Conservation (phyloP, 495 filamentous ascomycete species). For the Sabuloglossum arenarium region DNA sequence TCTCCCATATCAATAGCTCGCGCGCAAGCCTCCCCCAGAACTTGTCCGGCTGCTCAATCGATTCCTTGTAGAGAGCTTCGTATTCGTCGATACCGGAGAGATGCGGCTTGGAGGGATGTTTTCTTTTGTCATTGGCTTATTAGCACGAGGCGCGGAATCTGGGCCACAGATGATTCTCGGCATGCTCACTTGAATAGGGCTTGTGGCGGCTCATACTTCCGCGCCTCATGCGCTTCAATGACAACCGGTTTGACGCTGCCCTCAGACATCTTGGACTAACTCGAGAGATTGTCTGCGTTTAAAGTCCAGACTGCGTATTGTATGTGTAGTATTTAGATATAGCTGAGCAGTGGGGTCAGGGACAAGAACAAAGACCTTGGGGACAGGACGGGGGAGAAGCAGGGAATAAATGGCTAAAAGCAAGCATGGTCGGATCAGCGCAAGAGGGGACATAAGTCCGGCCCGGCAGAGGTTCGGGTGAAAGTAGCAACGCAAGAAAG, state of each 20-base stretch:
- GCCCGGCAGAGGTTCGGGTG: not conserved
- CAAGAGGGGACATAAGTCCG: not conserved
- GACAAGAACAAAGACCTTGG: not conserved
- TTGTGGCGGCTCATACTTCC: not conserved
- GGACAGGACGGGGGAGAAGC: not conserved
- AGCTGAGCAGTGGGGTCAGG: too few species aligned
- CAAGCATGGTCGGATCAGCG: not conserved
- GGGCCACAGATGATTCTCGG: not conserved
- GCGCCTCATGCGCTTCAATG: not conserved
- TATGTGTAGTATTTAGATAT: too few species aligned
- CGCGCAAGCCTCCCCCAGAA: constrained; percentile 81
- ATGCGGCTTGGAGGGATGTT: constrained; percentile 49
- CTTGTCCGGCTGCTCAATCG: constrained; percentile 70
- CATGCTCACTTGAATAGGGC: constrained; percentile 6
- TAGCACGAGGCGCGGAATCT: not conserved
- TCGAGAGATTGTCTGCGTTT: not conserved
- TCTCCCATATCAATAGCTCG: constrained; percentile 76
- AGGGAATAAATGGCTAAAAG: not conserved
- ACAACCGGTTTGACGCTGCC: constrained; percentile 1
- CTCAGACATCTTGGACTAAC: constrained; percentile 5
- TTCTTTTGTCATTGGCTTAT: constrained; percentile 21
- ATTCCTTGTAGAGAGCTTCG: constrained; percentile 85
- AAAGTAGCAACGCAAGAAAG: not conserved
- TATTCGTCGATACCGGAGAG: constrained; percentile 63
- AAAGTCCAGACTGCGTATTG: not conserved